phyloP scores from a whole-genome alignment of 805 yeast species.

The Cyberlindnera euphorbiae region DNA sequence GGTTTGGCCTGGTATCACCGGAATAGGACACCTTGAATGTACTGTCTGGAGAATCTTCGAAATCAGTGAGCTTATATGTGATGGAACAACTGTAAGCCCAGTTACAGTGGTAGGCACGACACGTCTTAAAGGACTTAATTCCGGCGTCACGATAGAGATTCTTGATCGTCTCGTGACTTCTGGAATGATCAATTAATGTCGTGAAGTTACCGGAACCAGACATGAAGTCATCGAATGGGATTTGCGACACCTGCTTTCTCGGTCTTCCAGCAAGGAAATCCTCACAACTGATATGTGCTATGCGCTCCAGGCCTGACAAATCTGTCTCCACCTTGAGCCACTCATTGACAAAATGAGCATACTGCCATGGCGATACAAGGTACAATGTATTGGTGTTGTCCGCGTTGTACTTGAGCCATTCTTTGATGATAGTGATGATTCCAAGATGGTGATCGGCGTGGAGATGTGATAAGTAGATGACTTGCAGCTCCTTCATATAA shows the following conservation, averaged over 20 bases:
- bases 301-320: slow-evolving; percentile 33
- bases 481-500: slow-evolving; percentile 54
- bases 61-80: slow-evolving; percentile 33
- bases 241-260: slow-evolving; percentile 28
- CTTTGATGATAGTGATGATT: slow-evolving; percentile 56
- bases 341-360: slow-evolving; percentile 59
- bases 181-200: slow-evolving; percentile 2
- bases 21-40: slow-evolving; percentile 77
- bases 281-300: slow-evolving; percentile 57
- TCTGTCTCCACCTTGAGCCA: slow-evolving; percentile 50
- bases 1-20: slow-evolving; percentile 90
- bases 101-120: slow-evolving; percentile 80
- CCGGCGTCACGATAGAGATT: slow-evolving; percentile 38
- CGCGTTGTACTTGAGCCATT: slow-evolving; percentile 52
- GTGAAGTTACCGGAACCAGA: neutral
- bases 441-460: slow-evolving; percentile 99
- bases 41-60: slow-evolving; percentile 8
- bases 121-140: slow-evolving; percentile 30
- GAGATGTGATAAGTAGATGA: slow-evolving; percentile 77
- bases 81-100: slow-evolving; percentile 72
- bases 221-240: slow-evolving; percentile 23
- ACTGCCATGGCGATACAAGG: slow-evolving; percentile 74
- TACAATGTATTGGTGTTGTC: slow-evolving; percentile 41
- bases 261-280: slow-evolving; percentile 40
- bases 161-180: slow-evolving; percentile 27